Evolutionary conservation across 805 yeast genomes (phyloP).

Genomic region (Candida ponderosae): DNA sequence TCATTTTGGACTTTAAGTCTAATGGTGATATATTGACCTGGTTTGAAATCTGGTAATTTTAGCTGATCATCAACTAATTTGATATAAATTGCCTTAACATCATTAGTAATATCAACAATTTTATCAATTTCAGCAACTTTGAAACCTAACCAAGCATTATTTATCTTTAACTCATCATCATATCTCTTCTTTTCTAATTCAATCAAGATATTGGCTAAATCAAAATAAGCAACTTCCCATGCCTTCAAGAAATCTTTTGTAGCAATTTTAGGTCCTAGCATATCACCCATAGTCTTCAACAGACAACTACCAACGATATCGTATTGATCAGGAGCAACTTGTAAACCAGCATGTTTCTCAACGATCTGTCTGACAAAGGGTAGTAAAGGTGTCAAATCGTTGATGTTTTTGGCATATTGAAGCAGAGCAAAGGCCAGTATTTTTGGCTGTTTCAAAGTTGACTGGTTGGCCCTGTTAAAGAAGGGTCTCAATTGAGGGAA

Average conservation of each 20-base stretch:
- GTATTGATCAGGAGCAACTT: conserved; percentile 56
- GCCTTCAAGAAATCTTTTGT: conserved; percentile 50
- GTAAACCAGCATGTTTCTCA: conserved; percentile 59
- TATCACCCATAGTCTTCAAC: conserved; percentile 43
- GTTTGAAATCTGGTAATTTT: conserved; percentile 23
- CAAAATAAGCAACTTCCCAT: conserved; percentile 60
- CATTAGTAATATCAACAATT: conserved; percentile 34
- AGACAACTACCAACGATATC: conserved; percentile 54
- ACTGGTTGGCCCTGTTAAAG: conserved; percentile 56
- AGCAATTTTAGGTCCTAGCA: conserved; percentile 52
- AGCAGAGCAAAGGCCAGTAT: conserved; percentile 57
- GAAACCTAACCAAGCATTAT: conserved; percentile 53
- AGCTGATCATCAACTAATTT: conserved; percentile 30
- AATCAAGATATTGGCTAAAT: conserved; percentile 54
- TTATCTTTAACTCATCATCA: conserved; percentile 18
- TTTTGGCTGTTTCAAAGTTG: conserved; percentile 46
- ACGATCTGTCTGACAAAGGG: conserved; percentile 53
- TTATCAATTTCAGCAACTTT: conserved; percentile 38
- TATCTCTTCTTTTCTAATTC: conserved; percentile 44
- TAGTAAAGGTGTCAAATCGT: conserved; percentile 44
- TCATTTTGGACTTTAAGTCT: conserved; percentile 28
- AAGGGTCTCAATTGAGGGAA: conserved; percentile 49
- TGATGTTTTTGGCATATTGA: conserved; percentile 55
- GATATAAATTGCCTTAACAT: conserved; percentile 45
- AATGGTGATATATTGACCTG: conserved; percentile 33